Percentiles rank a stretch among this genome's conserved stretches.
These are phyloP conservation scores for Penicillium italicum DNA, from an alignment of 2,329 filamentous ascomycete genomes.

Conservation along the genomic window DNA sequence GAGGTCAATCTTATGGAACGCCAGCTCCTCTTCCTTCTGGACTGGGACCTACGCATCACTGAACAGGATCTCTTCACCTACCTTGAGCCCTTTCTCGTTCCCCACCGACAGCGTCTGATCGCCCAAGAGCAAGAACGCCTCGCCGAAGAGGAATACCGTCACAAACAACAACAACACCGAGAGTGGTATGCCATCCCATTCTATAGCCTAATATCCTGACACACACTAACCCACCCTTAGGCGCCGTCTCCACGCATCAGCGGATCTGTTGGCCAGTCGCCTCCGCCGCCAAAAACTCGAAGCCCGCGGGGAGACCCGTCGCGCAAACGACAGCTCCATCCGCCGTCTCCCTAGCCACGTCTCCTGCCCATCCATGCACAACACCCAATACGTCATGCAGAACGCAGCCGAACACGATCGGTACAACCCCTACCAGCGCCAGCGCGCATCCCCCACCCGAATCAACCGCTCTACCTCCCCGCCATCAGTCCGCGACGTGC, in stretches of 20 bases:
- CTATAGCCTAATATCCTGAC: background rate
- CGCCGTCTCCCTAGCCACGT: constrained; percentile 29
- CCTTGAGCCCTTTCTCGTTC: constrained; percentile 81
- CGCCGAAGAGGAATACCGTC: constrained; percentile 38
- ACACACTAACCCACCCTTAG: constrained; percentile 10
- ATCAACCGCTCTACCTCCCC: constrained; percentile 41
- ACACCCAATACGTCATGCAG: constrained; percentile 31
- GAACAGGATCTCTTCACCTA: constrained; percentile 83
- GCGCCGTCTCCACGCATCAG: constrained; percentile 35
- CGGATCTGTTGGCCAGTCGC: constrained; percentile 35
- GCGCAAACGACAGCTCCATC: constrained; percentile 19
- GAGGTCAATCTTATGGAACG: constrained; percentile 99
- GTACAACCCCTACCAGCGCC: constrained; percentile 39
- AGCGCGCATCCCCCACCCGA: constrained; percentile 35
- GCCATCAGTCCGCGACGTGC: constrained; percentile 45
- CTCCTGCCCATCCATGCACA: constrained; percentile 30
- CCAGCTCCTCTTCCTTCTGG: constrained; percentile 88
- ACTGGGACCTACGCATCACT: constrained; percentile 87
- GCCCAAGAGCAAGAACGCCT: constrained; percentile 52
- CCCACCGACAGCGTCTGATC: constrained; percentile 63
- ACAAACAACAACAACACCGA: constrained; percentile 29
- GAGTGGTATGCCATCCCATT: constrained; percentile 30
- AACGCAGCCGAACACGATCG: constrained; percentile 33
- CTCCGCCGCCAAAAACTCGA: constrained; percentile 39
- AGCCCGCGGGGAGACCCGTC: constrained; percentile 27